Percentiles rank a stretch among this genome's conserved stretches.
phyloP scores from a whole-genome alignment of 176 grass and related monocot species.

The Juncus effusus region DNA sequence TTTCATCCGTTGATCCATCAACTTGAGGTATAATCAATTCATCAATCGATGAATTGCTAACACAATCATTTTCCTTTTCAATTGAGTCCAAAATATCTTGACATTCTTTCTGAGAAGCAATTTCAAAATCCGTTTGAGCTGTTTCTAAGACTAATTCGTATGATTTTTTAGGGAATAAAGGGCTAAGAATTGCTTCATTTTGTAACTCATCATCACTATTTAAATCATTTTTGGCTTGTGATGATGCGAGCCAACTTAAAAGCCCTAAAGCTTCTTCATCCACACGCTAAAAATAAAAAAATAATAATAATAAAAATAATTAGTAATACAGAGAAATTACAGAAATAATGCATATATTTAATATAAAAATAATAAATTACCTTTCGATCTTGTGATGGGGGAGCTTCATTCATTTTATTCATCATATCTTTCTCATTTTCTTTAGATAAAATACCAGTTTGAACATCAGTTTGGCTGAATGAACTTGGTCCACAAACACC shows the following conservation, averaged over 20 bases:
- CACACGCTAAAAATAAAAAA: slow-evolving; percentile 45
- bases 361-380: too few relatives aligned
- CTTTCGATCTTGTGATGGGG: too few relatives aligned
- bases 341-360: too few relatives aligned
- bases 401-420: slow-evolving; percentile 15
- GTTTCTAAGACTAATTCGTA: slow-evolving; percentile 66
- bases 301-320: slow-evolving; percentile 3
- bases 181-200: slow-evolving; percentile 75
- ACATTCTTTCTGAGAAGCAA: slow-evolving; percentile 80
- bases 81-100: slow-evolving; percentile 94
- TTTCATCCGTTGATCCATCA: slow-evolving; percentile 79
- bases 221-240: slow-evolving; percentile 70
- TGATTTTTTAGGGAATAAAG: slow-evolving; percentile 64
- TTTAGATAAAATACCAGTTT: slow-evolving; percentile 27
- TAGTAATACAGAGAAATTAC: slow-evolving; percentile 17
- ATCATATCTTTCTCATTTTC: slow-evolving; percentile 29
- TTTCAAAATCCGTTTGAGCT: slow-evolving; percentile 79
- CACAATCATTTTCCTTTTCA: slow-evolving; percentile 34
- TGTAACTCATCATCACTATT: slow-evolving; percentile 72
- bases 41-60: slow-evolving; percentile 33
- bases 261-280: slow-evolving; percentile 79
- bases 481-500: slow-evolving; percentile 42
- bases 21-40: slow-evolving; percentile 57
- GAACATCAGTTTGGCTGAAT: slow-evolving; percentile 44
- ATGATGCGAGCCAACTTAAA: slow-evolving; percentile 85